A percentile compares a stretch with the other conserved stretches of the same genome.
These are phyloP conservation scores for Kurtzmaniella cleridarum DNA, from an alignment of 805 yeast species.

Conservation along the genomic window DNA sequence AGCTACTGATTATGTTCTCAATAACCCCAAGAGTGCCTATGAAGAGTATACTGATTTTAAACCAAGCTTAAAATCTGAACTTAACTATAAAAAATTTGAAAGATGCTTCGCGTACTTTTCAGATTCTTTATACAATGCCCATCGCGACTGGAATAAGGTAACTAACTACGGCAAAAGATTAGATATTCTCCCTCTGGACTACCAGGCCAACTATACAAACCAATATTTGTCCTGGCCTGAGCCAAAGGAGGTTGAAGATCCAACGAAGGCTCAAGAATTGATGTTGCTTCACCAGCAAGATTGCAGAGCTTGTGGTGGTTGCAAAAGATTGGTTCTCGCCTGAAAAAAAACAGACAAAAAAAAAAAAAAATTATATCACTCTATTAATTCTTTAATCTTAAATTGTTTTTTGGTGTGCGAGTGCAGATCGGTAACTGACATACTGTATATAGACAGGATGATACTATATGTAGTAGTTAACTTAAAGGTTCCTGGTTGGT, in stretches of 20 bases:
- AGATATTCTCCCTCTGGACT: slow-evolving; percentile 45
- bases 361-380: too few relatives aligned
- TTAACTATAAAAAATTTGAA: slow-evolving; percentile 43
- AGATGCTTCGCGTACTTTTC: slow-evolving; percentile 54
- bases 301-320: slow-evolving; percentile 45
- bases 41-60: slow-evolving; percentile 41
- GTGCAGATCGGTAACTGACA: too few relatives aligned
- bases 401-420: too few relatives aligned
- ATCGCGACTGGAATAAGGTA: slow-evolving; percentile 54
- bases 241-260: slow-evolving; percentile 43
- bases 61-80: slow-evolving; percentile 38
- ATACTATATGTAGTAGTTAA: too few relatives aligned
- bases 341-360: too few relatives aligned
- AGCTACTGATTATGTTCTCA: slow-evolving; percentile 45
- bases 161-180: slow-evolving; percentile 51
- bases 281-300: slow-evolving; percentile 43
- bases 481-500: too few relatives aligned
- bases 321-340: slow-evolving; percentile 33
- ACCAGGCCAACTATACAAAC: slow-evolving; percentile 46
- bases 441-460: too few relatives aligned
- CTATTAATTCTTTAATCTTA: too few relatives aligned
- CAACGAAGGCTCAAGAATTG: slow-evolving; percentile 41
- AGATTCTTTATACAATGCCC: slow-evolving; percentile 46
- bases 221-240: slow-evolving; percentile 46
- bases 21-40: slow-evolving; percentile 42